Base-by-base conservation (phyloP, 352 stramenopile genomes). In the Globisporangium carolinianum region DNA sequence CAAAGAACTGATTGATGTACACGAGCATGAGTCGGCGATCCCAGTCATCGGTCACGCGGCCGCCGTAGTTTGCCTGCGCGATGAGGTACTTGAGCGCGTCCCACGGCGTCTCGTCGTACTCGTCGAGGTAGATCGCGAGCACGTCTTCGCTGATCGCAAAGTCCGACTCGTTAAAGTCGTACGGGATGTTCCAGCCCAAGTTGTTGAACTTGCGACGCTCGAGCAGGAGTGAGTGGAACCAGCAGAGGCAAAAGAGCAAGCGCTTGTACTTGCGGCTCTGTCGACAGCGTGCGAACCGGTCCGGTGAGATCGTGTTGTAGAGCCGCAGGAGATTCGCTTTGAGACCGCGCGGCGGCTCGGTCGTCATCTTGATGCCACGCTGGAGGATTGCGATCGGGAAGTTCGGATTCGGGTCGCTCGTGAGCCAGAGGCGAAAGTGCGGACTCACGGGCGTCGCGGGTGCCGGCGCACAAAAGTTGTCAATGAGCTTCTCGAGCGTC, bases 91-190 rank as follows among this genome's bases (percentile, higher is more conserved):
- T 94, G 42, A 98, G 89, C 7, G 95, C 94, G 45, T 96, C 88
- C 89, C 89, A 97, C 9, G 89, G 90, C 4, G 88, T 97, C 38
- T 97, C 89, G 41, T 94, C 87, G 63, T 97, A 96, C 63, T 94
- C 80, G 55, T 95, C 83, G 17, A 98, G 70, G 67, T 98, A 98
- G 43, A 98, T 97, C 10, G 91, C 90, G 37, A 98, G 68, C 35
- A 98, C 87, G 61, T 98, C 93, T 55, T 98, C 91, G 57, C 89
- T 98, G 63, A 98, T 98, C 14, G 86, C 79, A 73, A 98, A 98
- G 72, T 98, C 95, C 5, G 87, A 94, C 61, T 98, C 94, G 65
- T 98, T 98, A 56, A 98, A 98, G 54, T 98, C 95, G 75, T 98
- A 98, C 18, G 94, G 95, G 24, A 98, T 97, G 67, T 98, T 98